Evolutionary conservation across 176 grass and related monocot genomes (phyloP).

Genomic region (Oropetium thomaeum): DNA sequence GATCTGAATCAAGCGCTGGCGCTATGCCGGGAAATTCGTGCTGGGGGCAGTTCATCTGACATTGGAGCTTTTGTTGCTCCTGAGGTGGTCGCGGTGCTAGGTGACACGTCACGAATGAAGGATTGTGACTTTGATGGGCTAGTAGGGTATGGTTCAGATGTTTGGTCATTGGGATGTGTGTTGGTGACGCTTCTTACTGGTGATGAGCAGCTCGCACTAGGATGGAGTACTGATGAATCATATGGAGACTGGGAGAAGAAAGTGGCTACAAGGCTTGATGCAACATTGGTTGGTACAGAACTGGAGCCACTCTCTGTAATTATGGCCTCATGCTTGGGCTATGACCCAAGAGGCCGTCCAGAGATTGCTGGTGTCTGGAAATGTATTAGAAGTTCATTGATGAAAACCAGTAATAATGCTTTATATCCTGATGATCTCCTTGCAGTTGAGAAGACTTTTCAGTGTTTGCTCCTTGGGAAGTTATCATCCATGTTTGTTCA

Average conservation of each 20-base stretch:
- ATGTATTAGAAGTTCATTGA: conserved; percentile 35
- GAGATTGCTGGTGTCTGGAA: conserved; percentile 54
- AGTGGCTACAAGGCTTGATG: conserved; percentile 41
- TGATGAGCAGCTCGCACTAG: conserved; percentile 39
- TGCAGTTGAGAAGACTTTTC: conserved; percentile 38
- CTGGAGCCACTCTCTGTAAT: conserved; percentile 47
- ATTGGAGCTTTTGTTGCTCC: conserved; percentile 40
- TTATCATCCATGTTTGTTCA: conserved; percentile 36
- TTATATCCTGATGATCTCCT: conserved; percentile 37
- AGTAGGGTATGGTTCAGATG: conserved; percentile 48
- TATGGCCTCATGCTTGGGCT: conserved; percentile 55
- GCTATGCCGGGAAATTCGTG: conserved; percentile 33
- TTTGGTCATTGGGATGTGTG: conserved; percentile 76
- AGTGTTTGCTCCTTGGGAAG: conserved; percentile 51
- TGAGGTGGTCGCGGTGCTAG: conserved; percentile 37
- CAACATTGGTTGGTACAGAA: conserved; percentile 44
- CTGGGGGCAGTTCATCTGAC: conserved; percentile 17
- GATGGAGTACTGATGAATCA: conserved; percentile 38
- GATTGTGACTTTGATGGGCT: conserved; percentile 29
- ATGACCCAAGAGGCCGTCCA: conserved; percentile 59
- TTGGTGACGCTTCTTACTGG: conserved; percentile 61
- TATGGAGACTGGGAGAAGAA: conserved; percentile 76
- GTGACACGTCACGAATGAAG: background rate
- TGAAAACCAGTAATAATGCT: conserved; percentile 29
- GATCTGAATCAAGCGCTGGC: conserved; percentile 62